phyloP scores from a whole-genome alignment of 768 basidiomycete genomes.

The Thelephora aurantiotincta region DNA sequence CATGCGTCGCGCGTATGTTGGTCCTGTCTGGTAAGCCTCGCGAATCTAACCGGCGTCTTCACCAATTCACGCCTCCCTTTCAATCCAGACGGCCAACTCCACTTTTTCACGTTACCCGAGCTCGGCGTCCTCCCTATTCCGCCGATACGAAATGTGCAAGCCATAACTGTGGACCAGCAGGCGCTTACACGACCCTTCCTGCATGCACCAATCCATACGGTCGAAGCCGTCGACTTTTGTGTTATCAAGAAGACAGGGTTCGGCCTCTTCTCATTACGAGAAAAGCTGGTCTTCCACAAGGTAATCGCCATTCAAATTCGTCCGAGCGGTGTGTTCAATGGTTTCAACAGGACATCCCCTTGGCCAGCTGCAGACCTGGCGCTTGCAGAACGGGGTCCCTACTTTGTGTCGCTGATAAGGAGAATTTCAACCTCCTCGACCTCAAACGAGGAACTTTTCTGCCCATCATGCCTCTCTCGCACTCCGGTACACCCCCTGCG shows the following conservation, averaged over 20 bases:
- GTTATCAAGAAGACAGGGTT: constrained; percentile 57
- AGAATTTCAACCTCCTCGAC: constrained; percentile 68
- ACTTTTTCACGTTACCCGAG: constrained; percentile 71
- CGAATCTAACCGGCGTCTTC: background rate
- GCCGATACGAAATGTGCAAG: constrained; percentile 67
- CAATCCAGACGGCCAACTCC: constrained; percentile 40
- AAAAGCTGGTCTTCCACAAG: constrained; percentile 47
- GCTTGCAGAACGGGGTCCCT: constrained; percentile 48
- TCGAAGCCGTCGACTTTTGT: constrained; percentile 54
- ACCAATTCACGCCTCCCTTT: constrained; percentile 3
- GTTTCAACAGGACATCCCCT: constrained; percentile 48
- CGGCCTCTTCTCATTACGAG: constrained; percentile 49
- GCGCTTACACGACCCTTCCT: constrained; percentile 40
- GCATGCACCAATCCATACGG: constrained; percentile 11
- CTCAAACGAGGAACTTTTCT: constrained; percentile 56
- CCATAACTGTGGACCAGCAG: constrained; percentile 73
- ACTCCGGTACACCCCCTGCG: constrained; percentile 27
- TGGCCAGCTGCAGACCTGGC: constrained; percentile 39
- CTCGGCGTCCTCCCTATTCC: constrained; percentile 67
- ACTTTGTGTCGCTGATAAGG: constrained; percentile 63
- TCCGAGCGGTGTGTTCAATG: background rate
- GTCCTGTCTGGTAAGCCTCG: constrained; percentile 53
- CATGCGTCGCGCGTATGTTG: constrained; percentile 59
- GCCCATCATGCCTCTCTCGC: constrained; percentile 68
- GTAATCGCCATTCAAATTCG: constrained; percentile 18